phyloP scores from a whole-genome alignment of 2,329 filamentous ascomycete genomes.

The Neonectria ditissima region DNA sequence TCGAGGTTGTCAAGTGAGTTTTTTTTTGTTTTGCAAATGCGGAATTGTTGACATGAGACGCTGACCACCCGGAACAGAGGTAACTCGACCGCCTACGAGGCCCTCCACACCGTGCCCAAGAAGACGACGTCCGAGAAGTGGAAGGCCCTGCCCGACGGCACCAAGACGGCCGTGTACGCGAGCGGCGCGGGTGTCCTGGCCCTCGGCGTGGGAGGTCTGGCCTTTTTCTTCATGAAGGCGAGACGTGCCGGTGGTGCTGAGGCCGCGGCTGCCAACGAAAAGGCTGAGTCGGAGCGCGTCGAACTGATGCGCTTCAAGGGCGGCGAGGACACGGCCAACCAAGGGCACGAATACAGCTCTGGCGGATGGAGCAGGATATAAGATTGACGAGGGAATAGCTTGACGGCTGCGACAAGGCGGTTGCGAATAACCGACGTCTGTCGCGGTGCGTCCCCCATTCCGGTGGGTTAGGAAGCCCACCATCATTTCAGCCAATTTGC shows the following conservation, averaged over 20 bases:
- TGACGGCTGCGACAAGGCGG: neutral
- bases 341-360: slow-evolving; percentile 45
- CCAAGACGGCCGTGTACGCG: slow-evolving; percentile 67
- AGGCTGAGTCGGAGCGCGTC: slow-evolving; percentile 59
- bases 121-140: slow-evolving; percentile 66
- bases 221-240: slow-evolving; percentile 68
- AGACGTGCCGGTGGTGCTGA: slow-evolving; percentile 64
- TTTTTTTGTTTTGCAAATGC: no score
- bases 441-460: neutral
- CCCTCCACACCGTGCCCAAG: slow-evolving; percentile 54
- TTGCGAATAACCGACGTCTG: neutral
- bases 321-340: slow-evolving; percentile 40
- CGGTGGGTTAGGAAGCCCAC: neutral
- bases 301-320: slow-evolving; percentile 64
- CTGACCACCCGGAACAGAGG: slow-evolving; percentile 53
- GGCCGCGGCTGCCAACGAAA: slow-evolving; percentile 59
- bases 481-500: neutral
- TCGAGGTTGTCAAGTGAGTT: slow-evolving; percentile 67
- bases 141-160: slow-evolving; percentile 59
- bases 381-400: neutral
- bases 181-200: slow-evolving; percentile 58
- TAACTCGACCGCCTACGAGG: slow-evolving; percentile 66
- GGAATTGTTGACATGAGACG: neutral
- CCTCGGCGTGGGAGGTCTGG: slow-evolving; percentile 54
- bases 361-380: slow-evolving; percentile 32